Conservation (phyloP, 1,284 basidiomycete species). For the Albatrellus sp. region DNA sequence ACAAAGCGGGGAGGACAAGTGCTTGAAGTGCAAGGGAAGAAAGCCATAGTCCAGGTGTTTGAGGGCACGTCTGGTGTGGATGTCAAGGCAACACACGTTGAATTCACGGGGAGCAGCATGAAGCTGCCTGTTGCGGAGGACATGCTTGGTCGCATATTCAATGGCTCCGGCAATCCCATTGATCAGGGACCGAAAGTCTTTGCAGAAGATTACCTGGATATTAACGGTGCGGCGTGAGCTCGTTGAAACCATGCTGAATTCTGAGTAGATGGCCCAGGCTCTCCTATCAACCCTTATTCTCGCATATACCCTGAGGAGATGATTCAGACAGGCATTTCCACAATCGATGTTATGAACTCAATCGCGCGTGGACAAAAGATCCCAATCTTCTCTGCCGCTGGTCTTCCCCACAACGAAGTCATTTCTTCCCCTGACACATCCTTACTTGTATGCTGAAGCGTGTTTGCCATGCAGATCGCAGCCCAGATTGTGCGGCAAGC, state of each 20-base stretch:
- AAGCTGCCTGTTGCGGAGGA: slow-evolving; percentile 99
- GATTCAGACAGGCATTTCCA: slow-evolving; percentile 99
- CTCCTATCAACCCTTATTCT: slow-evolving; percentile 97
- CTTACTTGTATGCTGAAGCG: slow-evolving; percentile 8
- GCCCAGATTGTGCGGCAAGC: slow-evolving; percentile 99
- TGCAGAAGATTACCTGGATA: slow-evolving; percentile 98
- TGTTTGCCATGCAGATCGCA: slow-evolving; percentile 63
- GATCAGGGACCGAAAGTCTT: slow-evolving; percentile 99
- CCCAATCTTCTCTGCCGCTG: slow-evolving; percentile 98
- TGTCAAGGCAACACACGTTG: slow-evolving; percentile 94
- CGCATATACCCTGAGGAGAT: slow-evolving; percentile 99
- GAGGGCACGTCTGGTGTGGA: slow-evolving; percentile 98
- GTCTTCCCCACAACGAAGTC: slow-evolving; percentile 98
- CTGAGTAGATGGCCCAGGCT: slow-evolving; percentile 41
- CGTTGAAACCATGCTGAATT: neutral
- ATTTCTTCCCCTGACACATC: slow-evolving; percentile 14
- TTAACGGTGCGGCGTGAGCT: slow-evolving; percentile 65
- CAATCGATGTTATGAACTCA: slow-evolving; percentile 98
- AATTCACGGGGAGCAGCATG: slow-evolving; percentile 98
- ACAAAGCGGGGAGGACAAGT: slow-evolving; percentile 94
- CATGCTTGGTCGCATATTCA: slow-evolving; percentile 99
- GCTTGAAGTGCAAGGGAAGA: slow-evolving; percentile 96
- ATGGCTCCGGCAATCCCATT: slow-evolving; percentile 96
- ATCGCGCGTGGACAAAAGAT: slow-evolving; percentile 99
- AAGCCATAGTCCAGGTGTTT: slow-evolving; percentile 98